Base-by-base conservation (phyloP, 441 rosid species). In the Eruca vesicaria region DNA sequence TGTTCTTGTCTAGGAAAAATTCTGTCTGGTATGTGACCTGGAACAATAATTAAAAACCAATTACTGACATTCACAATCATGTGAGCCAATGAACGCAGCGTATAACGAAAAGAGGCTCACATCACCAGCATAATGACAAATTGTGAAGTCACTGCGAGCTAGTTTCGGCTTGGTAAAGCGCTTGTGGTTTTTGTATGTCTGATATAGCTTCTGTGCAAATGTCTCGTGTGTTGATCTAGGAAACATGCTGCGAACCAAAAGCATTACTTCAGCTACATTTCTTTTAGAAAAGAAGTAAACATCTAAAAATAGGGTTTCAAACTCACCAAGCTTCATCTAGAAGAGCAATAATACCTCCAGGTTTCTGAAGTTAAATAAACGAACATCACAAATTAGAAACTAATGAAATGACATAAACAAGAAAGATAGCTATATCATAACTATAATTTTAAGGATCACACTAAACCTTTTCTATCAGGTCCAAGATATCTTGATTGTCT, bases 281-380 rank as follows among this genome's bases (percentile, higher is more conserved):
- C 60, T 63, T 57, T 29, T 29, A 4, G 1, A 29, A 29, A 29
- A 29, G 1, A 29, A 38, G 28, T 53, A 19, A 53, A 50, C 66
- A 29, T 60, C 56, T 12, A 67, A 41, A 36, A 29, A 3, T 50
- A 10, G 20, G 31, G 20, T 67, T 38, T 20, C 61, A 64, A 63
- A 84, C 97, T 74, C 91, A 92, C 98, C 99, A 96, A 65, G 98
- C 99, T 83, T 96, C 98, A 72, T 96, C 99, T 38, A 93, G 84
- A 82, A 93, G 98, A 79, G 99, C 98, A 72, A 96, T 85, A 81
- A 96, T 92, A 75, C 99, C 99, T n/a, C 99, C 97, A 1, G 98
- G 98, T 88, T 93, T 96, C 98, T 96, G 91, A 79, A 86, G 43
- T 11, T 28, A 38, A 59, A 14, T 20, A 72, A 15, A 62, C 32